Percentiles rank a stretch among this genome's conserved stretches.
Conservation (phyloP, 768 basidiomycete species). For the Infundibulicybe gibba region DNA sequence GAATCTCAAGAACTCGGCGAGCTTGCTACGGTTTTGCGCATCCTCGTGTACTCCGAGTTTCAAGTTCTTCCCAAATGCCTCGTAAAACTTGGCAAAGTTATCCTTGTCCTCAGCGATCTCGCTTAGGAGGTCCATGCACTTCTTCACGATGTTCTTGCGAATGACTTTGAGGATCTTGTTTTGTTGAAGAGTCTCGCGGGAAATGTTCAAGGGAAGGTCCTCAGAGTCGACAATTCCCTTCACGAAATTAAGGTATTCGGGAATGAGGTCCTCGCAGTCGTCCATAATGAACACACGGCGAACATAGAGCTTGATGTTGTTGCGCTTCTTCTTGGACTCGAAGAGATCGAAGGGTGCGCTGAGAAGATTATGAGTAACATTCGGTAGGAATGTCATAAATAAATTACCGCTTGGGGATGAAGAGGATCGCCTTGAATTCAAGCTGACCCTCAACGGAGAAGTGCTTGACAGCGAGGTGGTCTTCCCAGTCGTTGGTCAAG, state of each 20-base stretch:
- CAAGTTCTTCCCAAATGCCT: slow-evolving; percentile 98
- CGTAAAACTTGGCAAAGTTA: slow-evolving; percentile 95
- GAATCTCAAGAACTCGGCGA: slow-evolving; percentile 99
- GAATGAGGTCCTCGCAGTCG: slow-evolving; percentile 98
- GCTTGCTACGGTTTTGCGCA: slow-evolving; percentile 97
- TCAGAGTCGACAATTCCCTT: slow-evolving; percentile 99
- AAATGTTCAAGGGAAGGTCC: slow-evolving; percentile 99
- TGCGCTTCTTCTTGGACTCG: slow-evolving; percentile 99
- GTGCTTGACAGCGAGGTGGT: slow-evolving; percentile 99
- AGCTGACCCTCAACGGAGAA: slow-evolving; percentile 99
- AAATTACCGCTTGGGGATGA: slow-evolving; percentile 87
- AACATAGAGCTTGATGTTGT: slow-evolving; percentile 99
- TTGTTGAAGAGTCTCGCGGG: slow-evolving; percentile 98
- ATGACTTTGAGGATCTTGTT: slow-evolving; percentile 99
- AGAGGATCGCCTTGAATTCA: slow-evolving; percentile 99
- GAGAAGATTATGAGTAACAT: slow-evolving; percentile 7
- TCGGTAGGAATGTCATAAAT: background rate
- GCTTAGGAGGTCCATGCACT: slow-evolving; percentile 88
- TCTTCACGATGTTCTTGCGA: slow-evolving; percentile 99
- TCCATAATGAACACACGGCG: slow-evolving; percentile 99
- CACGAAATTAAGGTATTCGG: slow-evolving; percentile 99
- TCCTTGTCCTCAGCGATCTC: slow-evolving; percentile 99
- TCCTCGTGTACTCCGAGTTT: slow-evolving; percentile 99
- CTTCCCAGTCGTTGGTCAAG: slow-evolving; percentile 99
- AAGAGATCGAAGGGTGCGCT: slow-evolving; percentile 99